Percentiles rank a stretch among this genome's conserved stretches.
phyloP scores from a whole-genome alignment of 169 alveolate species.

The Cryptosporidium sp. region DNA sequence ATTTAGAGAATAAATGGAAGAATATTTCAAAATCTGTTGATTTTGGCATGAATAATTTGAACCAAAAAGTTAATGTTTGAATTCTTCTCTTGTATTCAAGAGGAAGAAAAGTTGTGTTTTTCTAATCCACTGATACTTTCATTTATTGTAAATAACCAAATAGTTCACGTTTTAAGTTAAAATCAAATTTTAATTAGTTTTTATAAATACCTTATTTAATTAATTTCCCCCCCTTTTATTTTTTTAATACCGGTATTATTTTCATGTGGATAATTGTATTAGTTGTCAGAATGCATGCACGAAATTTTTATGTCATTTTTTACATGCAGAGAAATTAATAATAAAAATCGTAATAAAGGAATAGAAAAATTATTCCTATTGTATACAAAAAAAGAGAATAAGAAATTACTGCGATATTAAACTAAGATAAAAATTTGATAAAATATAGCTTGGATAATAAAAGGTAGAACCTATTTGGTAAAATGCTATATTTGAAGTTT shows the following conservation, averaged over 20 bases:
- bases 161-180: neutral
- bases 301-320: neutral
- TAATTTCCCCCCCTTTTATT: neutral
- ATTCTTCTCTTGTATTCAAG: neutral
- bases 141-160: neutral
- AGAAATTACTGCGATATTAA: neutral
- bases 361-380: neutral
- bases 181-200: neutral
- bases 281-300: slow-evolving; percentile 6
- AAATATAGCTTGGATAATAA: neutral
- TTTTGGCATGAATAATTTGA: slow-evolving; percentile 28
- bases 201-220: neutral
- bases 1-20: slow-evolving; percentile 55
- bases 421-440: neutral
- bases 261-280: neutral
- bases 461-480: neutral
- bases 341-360: neutral
- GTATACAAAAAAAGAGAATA: neutral
- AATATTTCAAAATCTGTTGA: slow-evolving; percentile 46
- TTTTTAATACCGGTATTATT: neutral
- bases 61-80: slow-evolving; percentile 17
- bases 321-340: neutral
- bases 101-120: neutral
- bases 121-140: neutral
- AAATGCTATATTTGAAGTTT: neutral